A percentile compares a stretch with the other conserved stretches of the same genome.
Evolutionary conservation across 768 basidiomycete species (phyloP).

Genomic region (Mycena chlorophos): DNA sequence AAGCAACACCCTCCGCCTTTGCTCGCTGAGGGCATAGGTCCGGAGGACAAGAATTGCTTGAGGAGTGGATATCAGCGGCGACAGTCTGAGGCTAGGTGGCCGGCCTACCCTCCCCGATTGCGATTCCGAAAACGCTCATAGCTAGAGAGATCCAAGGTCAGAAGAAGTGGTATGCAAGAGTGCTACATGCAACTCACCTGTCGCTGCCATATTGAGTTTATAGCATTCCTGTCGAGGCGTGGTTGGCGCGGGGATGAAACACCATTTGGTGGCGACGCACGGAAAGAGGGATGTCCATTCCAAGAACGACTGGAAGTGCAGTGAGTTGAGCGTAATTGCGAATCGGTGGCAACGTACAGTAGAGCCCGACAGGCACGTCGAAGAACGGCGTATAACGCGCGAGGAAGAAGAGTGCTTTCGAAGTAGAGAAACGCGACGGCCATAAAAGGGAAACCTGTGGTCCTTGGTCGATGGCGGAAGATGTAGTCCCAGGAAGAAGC

Average conservation of each 20-base stretch:
- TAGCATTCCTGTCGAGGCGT: too few relatives aligned
- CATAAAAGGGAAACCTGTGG: conserved; percentile 12
- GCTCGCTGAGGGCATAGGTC: conserved; percentile 13
- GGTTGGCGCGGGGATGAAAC: too few relatives aligned
- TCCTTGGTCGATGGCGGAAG: not conserved
- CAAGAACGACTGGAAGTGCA: not conserved
- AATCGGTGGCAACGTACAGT: conserved; percentile 3
- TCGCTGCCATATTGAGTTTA: too few relatives aligned
- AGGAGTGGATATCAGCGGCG: not conserved
- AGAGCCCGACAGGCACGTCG: conserved; percentile 5
- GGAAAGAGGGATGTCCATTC: not conserved
- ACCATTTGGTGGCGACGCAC: not conserved
- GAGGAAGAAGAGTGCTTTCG: conserved; percentile 9
- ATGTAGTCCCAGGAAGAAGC: not conserved
- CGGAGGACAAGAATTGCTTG: conserved; percentile 14
- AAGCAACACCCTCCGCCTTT: not conserved
- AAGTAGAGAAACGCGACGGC: conserved; percentile 5
- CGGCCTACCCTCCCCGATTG: conserved; percentile 4
- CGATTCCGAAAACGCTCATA: conserved; percentile 4
- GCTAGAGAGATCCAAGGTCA: too few relatives aligned
- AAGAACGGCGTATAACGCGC: conserved; percentile 8
- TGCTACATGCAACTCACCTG: too few relatives aligned
- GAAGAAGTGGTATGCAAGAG: too few relatives aligned
- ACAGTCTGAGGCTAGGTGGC: not conserved
- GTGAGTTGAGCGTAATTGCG: not conserved